Evolutionary conservation across 2,329 filamentous ascomycete genomes (phyloP), one percentile per base, ranked within the genome.

Genomic region (Furcasterigmium sp.): DNA sequence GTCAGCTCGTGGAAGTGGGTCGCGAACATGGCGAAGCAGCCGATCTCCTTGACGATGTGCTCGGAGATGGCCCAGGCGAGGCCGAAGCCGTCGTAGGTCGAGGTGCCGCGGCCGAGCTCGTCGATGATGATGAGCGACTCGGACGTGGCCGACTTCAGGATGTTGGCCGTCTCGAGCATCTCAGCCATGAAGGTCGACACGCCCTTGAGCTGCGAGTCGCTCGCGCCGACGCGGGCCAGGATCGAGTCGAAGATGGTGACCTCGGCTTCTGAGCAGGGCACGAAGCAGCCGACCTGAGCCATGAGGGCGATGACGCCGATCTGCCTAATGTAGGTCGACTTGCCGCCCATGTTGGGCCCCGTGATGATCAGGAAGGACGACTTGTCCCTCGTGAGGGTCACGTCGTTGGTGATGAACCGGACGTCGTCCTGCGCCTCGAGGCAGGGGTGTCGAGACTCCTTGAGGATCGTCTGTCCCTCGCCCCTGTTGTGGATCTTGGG

Each of bases 171-270:
- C 63, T 98, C 93, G 18, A 98, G 78, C 93, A 98, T 98, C 69
- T 98, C 93, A 2, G 93, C 93, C 94, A 98, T 98, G 65, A 98
- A 98, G 0, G 93, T 98, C 4, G 89, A 95, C 2, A 98, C 93
- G 28, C 93, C 93, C 67, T 97, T 97, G 50, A 98, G 84, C 64
- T 97, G 93, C 7, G 88, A 95, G 66, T 98, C 94, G 54, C 87
- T 93, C 7, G 93, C 94, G 34, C 94, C 93, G 0, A 98, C 93
- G 54, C 93, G 86, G 0, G 94, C 93, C 30, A 98, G 84, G 48
- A 98, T 95, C 49, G 89, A 93, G 68, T 98, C 93, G 61, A 96
- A 98, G 46, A 98, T 90, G 14, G 88, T 95, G 36, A 98, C 70
- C 63, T 97, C 91, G 13, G 94, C 93, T 60, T 89, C 84, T 3